Conservation (phyloP, 768 basidiomycete genomes). For the Trametes gibbosa region DNA sequence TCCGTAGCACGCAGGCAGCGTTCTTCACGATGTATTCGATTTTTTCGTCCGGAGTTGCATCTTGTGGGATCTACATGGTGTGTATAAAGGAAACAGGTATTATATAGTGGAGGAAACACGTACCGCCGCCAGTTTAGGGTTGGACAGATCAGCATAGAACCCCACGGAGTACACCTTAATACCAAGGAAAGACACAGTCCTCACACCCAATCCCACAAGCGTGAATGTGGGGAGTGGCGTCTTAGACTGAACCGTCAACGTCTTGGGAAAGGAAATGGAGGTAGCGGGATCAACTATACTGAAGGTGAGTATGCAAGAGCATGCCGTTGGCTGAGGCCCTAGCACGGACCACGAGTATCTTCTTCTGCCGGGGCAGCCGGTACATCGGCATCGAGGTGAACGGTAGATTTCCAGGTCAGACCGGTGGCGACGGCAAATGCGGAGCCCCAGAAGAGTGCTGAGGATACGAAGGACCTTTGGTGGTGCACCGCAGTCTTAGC, state of each 20-base stretch:
- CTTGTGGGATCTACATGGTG: slow-evolving; percentile 45
- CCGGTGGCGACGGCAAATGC: slow-evolving; percentile 33
- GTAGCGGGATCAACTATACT: slow-evolving; percentile 68
- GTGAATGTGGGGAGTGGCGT: slow-evolving; percentile 58
- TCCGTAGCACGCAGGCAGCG: slow-evolving; percentile 70
- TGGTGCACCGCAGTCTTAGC: not conserved
- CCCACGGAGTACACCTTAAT: slow-evolving; percentile 89
- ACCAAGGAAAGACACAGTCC: slow-evolving; percentile 84
- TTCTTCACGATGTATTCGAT: slow-evolving; percentile 64
- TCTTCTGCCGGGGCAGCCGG: slow-evolving; percentile 14
- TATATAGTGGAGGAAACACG: slow-evolving; percentile 5
- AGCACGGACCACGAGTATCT: slow-evolving; percentile 21
- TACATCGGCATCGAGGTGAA: slow-evolving; percentile 47
- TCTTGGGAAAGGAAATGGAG: slow-evolving; percentile 68
- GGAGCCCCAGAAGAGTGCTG: slow-evolving; percentile 21
- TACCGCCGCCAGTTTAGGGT: slow-evolving; percentile 59
- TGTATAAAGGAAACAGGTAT: not conserved
- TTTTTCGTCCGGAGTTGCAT: slow-evolving; percentile 66
- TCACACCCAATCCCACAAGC: slow-evolving; percentile 80
- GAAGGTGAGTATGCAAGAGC: not conserved
- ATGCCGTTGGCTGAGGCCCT: not conserved
- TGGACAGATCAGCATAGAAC: slow-evolving; percentile 83
- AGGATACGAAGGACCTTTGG: not conserved
- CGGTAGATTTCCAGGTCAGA: slow-evolving; percentile 25
- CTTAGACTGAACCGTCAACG: slow-evolving; percentile 61